These are phyloP conservation scores for Esteya vermicola DNA, from an alignment of 2,329 filamentous ascomycete species.

Conservation along the genomic window DNA sequence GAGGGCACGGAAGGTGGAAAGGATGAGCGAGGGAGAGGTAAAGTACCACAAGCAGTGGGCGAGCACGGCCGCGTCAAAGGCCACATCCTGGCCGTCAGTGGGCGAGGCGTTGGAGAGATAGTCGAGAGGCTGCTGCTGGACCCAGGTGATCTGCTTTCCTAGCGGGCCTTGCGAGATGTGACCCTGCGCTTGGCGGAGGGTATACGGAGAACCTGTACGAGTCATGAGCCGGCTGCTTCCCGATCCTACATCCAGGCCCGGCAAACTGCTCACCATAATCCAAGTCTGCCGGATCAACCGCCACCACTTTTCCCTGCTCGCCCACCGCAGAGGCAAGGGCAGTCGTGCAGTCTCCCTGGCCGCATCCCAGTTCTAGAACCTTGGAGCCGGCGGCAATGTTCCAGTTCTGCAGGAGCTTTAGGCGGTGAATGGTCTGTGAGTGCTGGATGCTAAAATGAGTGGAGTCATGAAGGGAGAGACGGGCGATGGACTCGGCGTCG, in stretches of 20 bases:
- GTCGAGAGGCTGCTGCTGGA: conserved; percentile 20
- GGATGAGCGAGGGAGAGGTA: conserved; percentile 19
- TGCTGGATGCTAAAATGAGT: conserved; percentile 1
- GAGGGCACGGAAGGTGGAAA: conserved; percentile 21
- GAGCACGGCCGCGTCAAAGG: conserved; percentile 28
- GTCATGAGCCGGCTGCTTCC: neutral
- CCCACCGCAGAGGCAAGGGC: conserved; percentile 35
- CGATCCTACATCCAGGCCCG: neutral
- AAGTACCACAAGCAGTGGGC: conserved; percentile 42
- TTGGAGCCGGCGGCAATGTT: conserved; percentile 22
- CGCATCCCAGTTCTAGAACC: conserved; percentile 44
- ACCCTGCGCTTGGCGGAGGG: conserved; percentile 31
- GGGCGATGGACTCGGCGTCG: conserved; percentile 1
- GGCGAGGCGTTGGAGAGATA: conserved; percentile 16
- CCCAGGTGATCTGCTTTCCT: conserved; percentile 28
- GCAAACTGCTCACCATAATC: conserved; percentile 25
- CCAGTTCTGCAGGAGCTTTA: conserved; percentile 21
- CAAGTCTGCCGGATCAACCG: conserved; percentile 34
- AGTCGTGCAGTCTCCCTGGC: conserved; percentile 42
- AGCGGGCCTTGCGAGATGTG: conserved; percentile 25
- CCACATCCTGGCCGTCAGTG: neutral
- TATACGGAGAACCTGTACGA: conserved; percentile 22
- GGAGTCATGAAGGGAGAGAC: conserved; percentile 1
- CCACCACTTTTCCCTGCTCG: conserved; percentile 28
- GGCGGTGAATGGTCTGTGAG: conserved; percentile 16